These are phyloP conservation scores for Carex scoparia DNA, from an alignment of 176 grass and related monocot genomes.

Conservation along the genomic window DNA sequence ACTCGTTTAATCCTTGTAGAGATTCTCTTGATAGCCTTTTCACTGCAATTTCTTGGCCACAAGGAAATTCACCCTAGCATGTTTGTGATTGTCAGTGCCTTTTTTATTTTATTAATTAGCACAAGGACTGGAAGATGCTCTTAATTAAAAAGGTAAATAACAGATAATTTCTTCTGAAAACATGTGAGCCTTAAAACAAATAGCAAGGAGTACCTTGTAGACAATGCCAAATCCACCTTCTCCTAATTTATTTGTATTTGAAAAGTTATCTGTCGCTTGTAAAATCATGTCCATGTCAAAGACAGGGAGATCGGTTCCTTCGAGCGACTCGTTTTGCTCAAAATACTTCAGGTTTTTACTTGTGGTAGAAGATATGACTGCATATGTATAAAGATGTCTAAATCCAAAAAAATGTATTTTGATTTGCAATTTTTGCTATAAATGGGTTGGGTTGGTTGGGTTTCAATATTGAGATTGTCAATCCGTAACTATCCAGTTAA, in stretches of 20 bases:
- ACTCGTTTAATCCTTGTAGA: slow-evolving; percentile 36
- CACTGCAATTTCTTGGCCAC: slow-evolving; percentile 42
- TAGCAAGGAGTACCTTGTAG: slow-evolving; percentile 47
- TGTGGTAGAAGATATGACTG: neutral
- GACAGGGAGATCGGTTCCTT: slow-evolving; percentile 20
- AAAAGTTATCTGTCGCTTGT: slow-evolving; percentile 36
- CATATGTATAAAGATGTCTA: neutral
- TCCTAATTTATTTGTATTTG: slow-evolving; percentile 32
- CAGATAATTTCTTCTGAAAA: neutral
- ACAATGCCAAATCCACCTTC: slow-evolving; percentile 48
- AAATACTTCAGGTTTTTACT: neutral
- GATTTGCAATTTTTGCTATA: neutral
- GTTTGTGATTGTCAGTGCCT: slow-evolving; percentile 1
- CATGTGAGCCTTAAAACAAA: neutral
- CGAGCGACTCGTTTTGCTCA: neutral
- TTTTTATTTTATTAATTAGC: neutral
- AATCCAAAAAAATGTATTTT: neutral
- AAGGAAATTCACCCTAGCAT: slow-evolving; percentile 30
- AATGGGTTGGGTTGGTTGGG: no score
- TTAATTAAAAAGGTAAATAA: neutral
- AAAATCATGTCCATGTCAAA: slow-evolving; percentile 34
- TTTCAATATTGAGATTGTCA: no score
- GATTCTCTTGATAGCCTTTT: slow-evolving; percentile 44
- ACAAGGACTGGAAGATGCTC: neutral
- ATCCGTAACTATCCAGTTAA: no score